Conservation (phyloP, 495 filamentous ascomycete species). For the Neurospora sp. region DNA sequence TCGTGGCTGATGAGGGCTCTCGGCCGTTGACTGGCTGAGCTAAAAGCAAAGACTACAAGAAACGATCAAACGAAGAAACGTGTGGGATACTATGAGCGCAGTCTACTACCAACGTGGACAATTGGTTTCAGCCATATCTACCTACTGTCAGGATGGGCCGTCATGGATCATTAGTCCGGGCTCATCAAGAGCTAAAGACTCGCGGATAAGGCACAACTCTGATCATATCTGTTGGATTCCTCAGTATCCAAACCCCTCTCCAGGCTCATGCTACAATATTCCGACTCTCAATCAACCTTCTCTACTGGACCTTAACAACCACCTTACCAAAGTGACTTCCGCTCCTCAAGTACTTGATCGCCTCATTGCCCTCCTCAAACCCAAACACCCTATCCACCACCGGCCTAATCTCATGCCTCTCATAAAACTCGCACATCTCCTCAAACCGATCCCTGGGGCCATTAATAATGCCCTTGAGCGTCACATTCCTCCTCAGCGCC, state of each 20-base stretch:
- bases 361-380: conserved; percentile 11
- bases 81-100: neutral
- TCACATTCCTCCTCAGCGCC: conserved; percentile 28
- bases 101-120: neutral
- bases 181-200: neutral
- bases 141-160: neutral
- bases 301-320: neutral
- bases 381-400: conserved; percentile 30
- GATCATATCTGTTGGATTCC: too few species aligned
- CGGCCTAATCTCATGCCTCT: conserved; percentile 21
- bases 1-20: neutral
- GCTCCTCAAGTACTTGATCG: neutral
- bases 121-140: neutral
- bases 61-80: neutral
- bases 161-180: neutral
- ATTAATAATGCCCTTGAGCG: conserved; percentile 25
- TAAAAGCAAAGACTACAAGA: neutral
- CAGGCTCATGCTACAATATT: neutral
- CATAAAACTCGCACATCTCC: conserved; percentile 25
- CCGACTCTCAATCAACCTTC: neutral
- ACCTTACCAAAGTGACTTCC: neutral
- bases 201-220: neutral
- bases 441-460: conserved; percentile 27
- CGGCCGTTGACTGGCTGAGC: neutral
- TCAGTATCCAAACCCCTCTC: neutral